Percentiles rank a stretch among this genome's conserved stretches.
Evolutionary conservation across 1,284 basidiomycete species (phyloP).

Genomic region (Papiliotrema terrestris): DNA sequence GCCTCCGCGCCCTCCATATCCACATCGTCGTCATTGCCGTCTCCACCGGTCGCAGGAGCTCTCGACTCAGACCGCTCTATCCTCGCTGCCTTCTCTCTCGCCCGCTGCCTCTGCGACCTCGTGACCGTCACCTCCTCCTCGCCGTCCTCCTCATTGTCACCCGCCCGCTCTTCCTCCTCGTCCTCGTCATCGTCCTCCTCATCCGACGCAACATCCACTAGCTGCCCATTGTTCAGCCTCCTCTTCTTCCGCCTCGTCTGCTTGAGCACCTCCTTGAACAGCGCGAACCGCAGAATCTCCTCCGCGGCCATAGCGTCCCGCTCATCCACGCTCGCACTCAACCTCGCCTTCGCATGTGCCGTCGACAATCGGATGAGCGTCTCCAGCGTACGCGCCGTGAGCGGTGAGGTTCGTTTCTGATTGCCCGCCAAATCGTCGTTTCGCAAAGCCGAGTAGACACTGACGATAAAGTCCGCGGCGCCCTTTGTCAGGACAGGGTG

Average conservation of each 20-base stretch:
- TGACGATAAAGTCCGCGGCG: conserved; percentile 90
- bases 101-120: conserved; percentile 39
- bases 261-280: conserved; percentile 96
- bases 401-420: conserved; percentile 87
- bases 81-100: conserved; percentile 52
- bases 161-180: conserved; percentile 53
- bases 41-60: neutral
- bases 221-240: conserved; percentile 66
- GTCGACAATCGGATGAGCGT: conserved; percentile 97
- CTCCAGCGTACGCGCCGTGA: conserved; percentile 98
- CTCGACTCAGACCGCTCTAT: conserved; percentile 35
- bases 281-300: conserved; percentile 91
- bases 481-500: conserved; percentile 85
- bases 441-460: conserved; percentile 84
- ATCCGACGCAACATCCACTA: conserved; percentile 53
- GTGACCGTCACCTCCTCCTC: conserved; percentile 26
- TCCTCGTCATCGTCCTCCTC: conserved; percentile 55
- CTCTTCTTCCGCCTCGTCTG: conserved; percentile 67
- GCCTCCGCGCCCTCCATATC: conserved; percentile 58
- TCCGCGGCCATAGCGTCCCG: conserved; percentile 87
- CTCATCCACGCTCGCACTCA: conserved; percentile 80
- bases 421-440: conserved; percentile 91
- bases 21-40: conserved; percentile 51
- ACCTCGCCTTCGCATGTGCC: conserved; percentile 92
- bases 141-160: conserved; percentile 12